These are phyloP conservation scores for Xerocomellus dryophilus DNA, from an alignment of 768 basidiomycete genomes.

Conservation along the genomic window DNA sequence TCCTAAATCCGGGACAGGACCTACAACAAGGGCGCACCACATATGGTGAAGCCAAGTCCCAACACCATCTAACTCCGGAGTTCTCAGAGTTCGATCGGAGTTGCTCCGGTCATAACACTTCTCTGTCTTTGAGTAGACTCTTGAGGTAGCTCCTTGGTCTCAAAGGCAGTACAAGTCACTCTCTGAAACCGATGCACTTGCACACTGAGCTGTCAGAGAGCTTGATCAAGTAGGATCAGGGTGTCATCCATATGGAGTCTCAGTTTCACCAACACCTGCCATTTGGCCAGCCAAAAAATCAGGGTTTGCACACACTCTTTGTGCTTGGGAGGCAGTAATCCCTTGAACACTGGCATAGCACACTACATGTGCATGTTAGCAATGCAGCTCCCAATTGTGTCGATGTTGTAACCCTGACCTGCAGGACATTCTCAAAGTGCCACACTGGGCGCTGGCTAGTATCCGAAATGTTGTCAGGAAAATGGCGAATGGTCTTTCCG, in stretches of 20 bases:
- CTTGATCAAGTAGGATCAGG: not conserved
- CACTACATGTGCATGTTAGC: conserved; percentile 23
- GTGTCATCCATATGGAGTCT: not conserved
- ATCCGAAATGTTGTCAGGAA: conserved; percentile 35
- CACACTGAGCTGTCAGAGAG: not conserved
- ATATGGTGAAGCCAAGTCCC: no score
- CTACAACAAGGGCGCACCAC: no score
- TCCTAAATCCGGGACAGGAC: no score
- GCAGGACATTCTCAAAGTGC: conserved; percentile 13
- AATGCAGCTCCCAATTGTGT: not conserved
- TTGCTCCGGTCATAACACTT: no score
- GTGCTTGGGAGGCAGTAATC: conserved; percentile 31
- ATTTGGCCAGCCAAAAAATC: conserved; percentile 16
- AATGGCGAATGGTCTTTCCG: conserved; percentile 33
- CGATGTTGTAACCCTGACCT: not conserved
- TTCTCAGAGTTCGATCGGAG: no score
- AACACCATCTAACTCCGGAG: no score
- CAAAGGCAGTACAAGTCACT: not conserved
- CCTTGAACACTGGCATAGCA: conserved; percentile 39
- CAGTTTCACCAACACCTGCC: conserved; percentile 12
- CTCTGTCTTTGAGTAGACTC: not conserved
- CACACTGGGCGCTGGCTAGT: conserved; percentile 32
- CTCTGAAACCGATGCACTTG: not conserved
- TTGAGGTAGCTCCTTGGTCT: not conserved
- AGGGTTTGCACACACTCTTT: conserved; percentile 23